These are phyloP conservation scores for Dictyostelium purpureum DNA, from an alignment of 78 protist genomes.

Conservation along the genomic window DNA sequence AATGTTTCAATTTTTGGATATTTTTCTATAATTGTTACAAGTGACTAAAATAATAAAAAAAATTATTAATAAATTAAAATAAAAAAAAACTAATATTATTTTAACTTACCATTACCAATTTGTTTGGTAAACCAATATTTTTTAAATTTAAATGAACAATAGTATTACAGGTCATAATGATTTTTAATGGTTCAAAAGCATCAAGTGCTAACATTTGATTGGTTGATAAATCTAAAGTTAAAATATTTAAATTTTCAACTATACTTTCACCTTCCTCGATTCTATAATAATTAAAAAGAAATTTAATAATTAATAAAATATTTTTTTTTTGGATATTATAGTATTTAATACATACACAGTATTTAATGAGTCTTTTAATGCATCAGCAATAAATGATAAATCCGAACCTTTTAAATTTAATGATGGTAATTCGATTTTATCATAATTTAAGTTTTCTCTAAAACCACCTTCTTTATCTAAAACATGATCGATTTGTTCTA, in stretches of 20 bases:
- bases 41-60: not conserved
- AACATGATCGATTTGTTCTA: conserved; percentile 58
- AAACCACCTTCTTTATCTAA: conserved; percentile 69
- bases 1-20: conserved; percentile 12
- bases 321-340: not conserved
- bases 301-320: not conserved
- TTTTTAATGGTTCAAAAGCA: conserved; percentile 53
- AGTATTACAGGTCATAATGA: not conserved
- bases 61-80: not conserved
- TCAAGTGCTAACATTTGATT: conserved; percentile 51
- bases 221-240: conserved; percentile 42
- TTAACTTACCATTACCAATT: conserved; percentile 15
- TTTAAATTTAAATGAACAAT: conserved; percentile 30
- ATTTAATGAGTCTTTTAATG: conserved; percentile 52
- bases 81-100: not conserved
- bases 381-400: conserved; percentile 71
- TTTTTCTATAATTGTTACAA: conserved; percentile 64
- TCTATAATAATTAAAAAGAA: conserved; percentile 8
- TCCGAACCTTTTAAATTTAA: conserved; percentile 38
- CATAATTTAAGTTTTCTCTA: conserved; percentile 20
- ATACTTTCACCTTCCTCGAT: conserved; percentile 65
- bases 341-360: not conserved
- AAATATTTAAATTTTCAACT: conserved; percentile 48
- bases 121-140: conserved; percentile 48
- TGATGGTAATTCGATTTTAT: conserved; percentile 16